Evolutionary conservation across 441 rosid genomes (phyloP).

Genomic region (Pelargonium fulgidum): DNA sequence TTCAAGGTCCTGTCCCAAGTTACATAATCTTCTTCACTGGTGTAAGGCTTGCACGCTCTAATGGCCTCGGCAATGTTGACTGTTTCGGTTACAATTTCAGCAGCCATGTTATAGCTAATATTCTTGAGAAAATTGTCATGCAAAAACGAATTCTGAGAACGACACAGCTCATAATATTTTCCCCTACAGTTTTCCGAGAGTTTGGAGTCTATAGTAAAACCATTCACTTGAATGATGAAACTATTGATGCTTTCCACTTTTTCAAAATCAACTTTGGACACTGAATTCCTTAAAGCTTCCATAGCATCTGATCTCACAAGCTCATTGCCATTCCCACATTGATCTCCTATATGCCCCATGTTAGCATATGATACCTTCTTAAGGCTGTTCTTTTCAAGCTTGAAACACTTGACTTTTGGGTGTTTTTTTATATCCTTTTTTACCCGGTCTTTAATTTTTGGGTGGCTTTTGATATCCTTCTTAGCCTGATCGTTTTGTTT

Average conservation of each 20-base stretch:
- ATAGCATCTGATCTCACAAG: constrained; percentile 17
- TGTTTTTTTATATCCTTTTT: not conserved
- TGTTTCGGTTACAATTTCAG: constrained; percentile 42
- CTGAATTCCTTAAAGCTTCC: constrained; percentile 21
- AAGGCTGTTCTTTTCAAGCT: constrained; percentile 25
- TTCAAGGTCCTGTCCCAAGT: constrained; percentile 49
- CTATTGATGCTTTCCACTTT: constrained; percentile 26
- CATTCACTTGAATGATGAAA: constrained; percentile 32
- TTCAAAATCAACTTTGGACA: constrained; percentile 21
- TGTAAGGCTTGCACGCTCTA: constrained; percentile 33
- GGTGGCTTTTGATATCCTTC: constrained; percentile 10
- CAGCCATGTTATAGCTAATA: constrained; percentile 41
- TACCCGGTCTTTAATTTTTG: too few relatives aligned
- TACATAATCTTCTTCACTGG: constrained; percentile 31
- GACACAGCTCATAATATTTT: constrained; percentile 38
- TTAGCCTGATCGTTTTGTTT: constrained; percentile 14
- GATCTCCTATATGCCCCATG: constrained; percentile 20
- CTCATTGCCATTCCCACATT: constrained; percentile 19
- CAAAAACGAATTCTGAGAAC: constrained; percentile 37
- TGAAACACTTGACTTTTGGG: constrained; percentile 15
- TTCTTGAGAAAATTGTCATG: constrained; percentile 43
- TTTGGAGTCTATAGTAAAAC: constrained; percentile 30
- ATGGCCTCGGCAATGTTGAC: constrained; percentile 44
- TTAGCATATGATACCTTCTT: constrained; percentile 13
- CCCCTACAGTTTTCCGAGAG: constrained; percentile 34